phyloP scores from a whole-genome alignment of 2,329 filamentous ascomycete species.

The Pseudogymnoascus sp. region DNA sequence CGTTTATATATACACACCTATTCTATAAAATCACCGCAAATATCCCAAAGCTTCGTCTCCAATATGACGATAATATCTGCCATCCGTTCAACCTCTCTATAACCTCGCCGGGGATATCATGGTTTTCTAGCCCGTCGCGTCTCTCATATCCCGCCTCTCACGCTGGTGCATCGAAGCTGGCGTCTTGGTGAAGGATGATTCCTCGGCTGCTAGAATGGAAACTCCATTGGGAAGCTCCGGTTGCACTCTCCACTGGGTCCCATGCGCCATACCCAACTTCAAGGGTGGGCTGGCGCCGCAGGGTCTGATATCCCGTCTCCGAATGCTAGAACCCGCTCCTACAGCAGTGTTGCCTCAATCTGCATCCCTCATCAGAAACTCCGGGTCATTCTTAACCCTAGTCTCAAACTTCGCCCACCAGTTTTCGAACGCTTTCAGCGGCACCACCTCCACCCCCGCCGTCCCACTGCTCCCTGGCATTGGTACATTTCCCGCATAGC shows the following conservation, averaged over 20 bases:
- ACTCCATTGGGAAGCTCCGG: not conserved
- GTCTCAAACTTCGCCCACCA: conserved; percentile 98
- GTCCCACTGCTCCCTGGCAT: conserved; percentile 55
- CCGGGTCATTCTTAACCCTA: conserved; percentile 75
- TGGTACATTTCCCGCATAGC: conserved; percentile 64
- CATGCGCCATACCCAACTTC: not conserved
- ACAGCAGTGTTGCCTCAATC: conserved; percentile 24
- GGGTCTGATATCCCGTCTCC: not conserved
- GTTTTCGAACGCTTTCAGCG: conserved; percentile 89
- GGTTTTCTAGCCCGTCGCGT: not conserved
- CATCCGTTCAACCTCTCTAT: not conserved
- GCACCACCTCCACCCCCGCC: conserved; percentile 73
- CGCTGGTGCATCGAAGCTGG: not conserved
- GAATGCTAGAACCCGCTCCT: not conserved
- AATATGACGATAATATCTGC: not conserved
- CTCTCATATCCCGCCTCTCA: not conserved
- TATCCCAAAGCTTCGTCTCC: not conserved
- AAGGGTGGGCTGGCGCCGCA: not conserved
- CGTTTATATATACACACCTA: not conserved
- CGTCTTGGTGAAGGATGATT: not conserved
- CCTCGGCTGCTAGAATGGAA: not conserved
- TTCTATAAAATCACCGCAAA: not conserved
- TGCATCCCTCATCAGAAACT: conserved; percentile 72
- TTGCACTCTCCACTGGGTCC: not conserved
- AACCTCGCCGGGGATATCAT: not conserved